Percentiles rank a stretch among this genome's conserved stretches.
Conservation (phyloP, 2,329 filamentous ascomycete species). For the Gnomoniopsis sp. region DNA sequence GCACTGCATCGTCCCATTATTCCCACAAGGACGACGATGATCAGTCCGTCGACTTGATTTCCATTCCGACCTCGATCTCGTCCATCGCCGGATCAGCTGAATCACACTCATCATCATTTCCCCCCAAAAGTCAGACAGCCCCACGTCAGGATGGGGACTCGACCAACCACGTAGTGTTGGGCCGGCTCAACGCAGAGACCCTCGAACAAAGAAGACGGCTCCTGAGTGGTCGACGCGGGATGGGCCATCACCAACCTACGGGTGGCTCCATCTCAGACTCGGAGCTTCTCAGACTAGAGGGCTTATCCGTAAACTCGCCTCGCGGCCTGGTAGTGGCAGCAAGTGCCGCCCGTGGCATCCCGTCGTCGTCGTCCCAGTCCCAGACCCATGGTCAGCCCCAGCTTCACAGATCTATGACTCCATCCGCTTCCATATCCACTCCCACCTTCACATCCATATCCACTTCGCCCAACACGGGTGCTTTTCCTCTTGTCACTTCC, state of each 20-base stretch:
- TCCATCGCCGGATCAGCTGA: conserved; percentile 7
- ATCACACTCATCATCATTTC: not conserved
- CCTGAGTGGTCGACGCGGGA: conserved; percentile 16
- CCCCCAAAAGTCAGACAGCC: not conserved
- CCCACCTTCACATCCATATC: not conserved
- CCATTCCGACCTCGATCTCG: conserved; percentile 2
- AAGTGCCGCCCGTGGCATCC: not conserved
- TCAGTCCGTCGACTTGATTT: conserved; percentile 7
- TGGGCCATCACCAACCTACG: conserved; percentile 11
- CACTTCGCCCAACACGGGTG: not conserved
- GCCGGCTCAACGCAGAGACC: conserved; percentile 16
- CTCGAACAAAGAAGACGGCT: conserved; percentile 19
- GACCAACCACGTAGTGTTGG: conserved; percentile 16
- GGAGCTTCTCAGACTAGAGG: conserved; percentile 30
- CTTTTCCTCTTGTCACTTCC: not conserved
- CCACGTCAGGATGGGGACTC: not conserved
- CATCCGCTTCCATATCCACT: not conserved
- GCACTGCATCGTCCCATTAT: conserved; percentile 1
- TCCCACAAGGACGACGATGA: not conserved
- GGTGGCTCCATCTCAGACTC: conserved; percentile 29
- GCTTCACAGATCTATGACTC: not conserved
- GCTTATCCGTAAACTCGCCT: conserved; percentile 29
- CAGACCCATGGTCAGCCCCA: not conserved
- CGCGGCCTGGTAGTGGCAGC: conserved; percentile 8
- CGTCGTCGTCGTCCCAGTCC: conserved; percentile 2